Base-by-base conservation (phyloP, 2,329 filamentous ascomycete genomes). In the Nigrograna mackinnonii region DNA sequence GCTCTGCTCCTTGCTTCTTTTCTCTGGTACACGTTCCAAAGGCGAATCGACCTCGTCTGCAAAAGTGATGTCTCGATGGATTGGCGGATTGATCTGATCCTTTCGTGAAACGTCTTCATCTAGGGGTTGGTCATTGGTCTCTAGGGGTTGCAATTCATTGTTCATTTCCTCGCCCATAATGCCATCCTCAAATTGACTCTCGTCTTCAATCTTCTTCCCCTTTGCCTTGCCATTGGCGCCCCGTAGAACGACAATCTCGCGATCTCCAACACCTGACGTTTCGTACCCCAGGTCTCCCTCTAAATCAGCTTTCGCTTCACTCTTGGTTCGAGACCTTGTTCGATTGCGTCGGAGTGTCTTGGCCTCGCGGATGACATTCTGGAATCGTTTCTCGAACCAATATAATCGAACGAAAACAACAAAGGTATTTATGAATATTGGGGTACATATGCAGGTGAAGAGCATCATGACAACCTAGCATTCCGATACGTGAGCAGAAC, bases 341-440 rank as follows among this genome's bases (percentile, higher is more conserved):
- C 74, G 84, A 74, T 69, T 86, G 40, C 79, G 78, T 40, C 91
- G 82, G 39, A 85, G 75, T 32, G 73, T 76, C 41, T 83, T 82
- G 1, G 88, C 84, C 56, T 95, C 88, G 22, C 78, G 79, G 12
- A 87, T 91, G 51, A 96, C 81, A 57, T 88, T 79, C 63, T 95
- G 87, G 64, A 99, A 97, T 6, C 91, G 83, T 69, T 95, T 96
- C 70, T 99, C 91, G 64, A 99, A 99, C 92, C 92, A 99, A 70
- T 96, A 96, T 2, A 99, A 76, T 19, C 94, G 87, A 12, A 97
- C 79, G 56, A 96, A 92, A 6, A 99, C 94, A 33, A 99, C 90
- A 33, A 83, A 87, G 2, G 87, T 63, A 42, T 71, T 67, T 37
- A 71, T 71, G 45, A 69, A 67, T 44, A 71, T 71, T 16, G 68